A percentile compares a stretch with the other conserved stretches of the same genome.
Evolutionary conservation across 495 filamentous ascomycete genomes (phyloP).

Genomic region (Neurospora sp.): DNA sequence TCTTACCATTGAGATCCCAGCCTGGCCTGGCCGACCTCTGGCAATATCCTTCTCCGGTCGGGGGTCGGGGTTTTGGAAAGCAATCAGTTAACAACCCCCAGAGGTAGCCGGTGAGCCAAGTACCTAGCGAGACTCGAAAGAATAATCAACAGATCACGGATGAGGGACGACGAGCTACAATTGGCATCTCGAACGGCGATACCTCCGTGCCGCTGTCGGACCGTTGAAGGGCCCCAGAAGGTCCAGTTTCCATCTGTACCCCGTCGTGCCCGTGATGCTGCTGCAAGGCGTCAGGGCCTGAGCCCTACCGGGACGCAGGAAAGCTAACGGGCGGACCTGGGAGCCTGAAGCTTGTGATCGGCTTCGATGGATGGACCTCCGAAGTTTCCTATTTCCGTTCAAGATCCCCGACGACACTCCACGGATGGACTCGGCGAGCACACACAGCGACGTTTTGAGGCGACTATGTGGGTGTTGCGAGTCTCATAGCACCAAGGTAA

Average conservation of each 20-base stretch:
- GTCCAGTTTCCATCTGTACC: background rate
- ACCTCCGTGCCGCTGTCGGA: background rate
- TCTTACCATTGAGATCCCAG: constrained; percentile 9
- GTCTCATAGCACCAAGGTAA: background rate
- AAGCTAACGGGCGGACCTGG: background rate
- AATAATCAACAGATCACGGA: background rate
- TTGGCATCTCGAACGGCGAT: background rate
- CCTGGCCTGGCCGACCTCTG: background rate
- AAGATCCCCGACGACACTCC: background rate
- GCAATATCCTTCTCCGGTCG: background rate
- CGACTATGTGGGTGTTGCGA: background rate
- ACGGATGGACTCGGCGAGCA: background rate
- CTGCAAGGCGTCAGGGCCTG: background rate
- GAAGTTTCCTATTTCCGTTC: background rate
- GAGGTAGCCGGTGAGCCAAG: background rate
- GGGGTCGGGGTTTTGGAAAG: background rate
- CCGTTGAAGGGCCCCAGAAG: background rate
- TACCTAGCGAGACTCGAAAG: background rate
- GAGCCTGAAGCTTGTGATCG: background rate
- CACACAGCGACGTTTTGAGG: background rate
- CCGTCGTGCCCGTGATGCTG: background rate
- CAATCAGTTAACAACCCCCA: background rate
- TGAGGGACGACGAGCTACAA: background rate
- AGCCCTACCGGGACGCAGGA: background rate
- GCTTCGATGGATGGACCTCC: background rate